Evolutionary conservation across 202 grass and related monocot genomes (phyloP), one percentile per base, ranked within the genome.

Genomic region (Brachypodium distachyon): DNA sequence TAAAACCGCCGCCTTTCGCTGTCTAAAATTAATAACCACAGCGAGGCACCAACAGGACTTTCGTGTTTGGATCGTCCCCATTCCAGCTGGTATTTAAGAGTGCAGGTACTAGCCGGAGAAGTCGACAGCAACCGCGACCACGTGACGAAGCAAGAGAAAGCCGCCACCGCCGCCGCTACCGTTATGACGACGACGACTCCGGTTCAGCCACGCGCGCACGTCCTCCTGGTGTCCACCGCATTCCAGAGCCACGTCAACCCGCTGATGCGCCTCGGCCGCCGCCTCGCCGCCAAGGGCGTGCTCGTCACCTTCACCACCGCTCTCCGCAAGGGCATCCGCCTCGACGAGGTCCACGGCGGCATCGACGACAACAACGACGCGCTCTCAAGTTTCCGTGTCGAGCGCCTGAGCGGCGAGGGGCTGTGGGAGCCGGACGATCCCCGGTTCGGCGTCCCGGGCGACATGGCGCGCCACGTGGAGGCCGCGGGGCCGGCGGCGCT

Each of bases 161-260:
- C 40, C 7, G 56, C 68, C 13, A 42, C 27, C 0, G 52, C 1
- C 23, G 13, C 44, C 59, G 56, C 25, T 19, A 18, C 18, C 53
- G 74, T 47, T 54, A 42, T 63, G 29, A 79, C 41, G 82, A 29
- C 58, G 32, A 18, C 61, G 38, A 56, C 59, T 14, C 38, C 63
- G 21, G 60, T 22, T 21, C 42, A 46, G n/a, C 82, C 88, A 7
- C 88, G 91, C 76, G 76, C 88, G 9, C 88, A 94, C 76, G 76
- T 91, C 60, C 72, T 94, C 33, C 78, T 91, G 72, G 74, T 94
- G 23, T 73, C 86, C 54, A 71, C 56, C 29, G 61, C 88, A 0
- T 74, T 84, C 32, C 92, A 94, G 54, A 75, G 92, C 67, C 92
- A 94, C 61, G 71, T 94, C 53, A 94, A 91, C 77, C 92, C 88